Conservation (phyloP, 192 early-diverging fungal species). For the Coemansia sp. region DNA sequence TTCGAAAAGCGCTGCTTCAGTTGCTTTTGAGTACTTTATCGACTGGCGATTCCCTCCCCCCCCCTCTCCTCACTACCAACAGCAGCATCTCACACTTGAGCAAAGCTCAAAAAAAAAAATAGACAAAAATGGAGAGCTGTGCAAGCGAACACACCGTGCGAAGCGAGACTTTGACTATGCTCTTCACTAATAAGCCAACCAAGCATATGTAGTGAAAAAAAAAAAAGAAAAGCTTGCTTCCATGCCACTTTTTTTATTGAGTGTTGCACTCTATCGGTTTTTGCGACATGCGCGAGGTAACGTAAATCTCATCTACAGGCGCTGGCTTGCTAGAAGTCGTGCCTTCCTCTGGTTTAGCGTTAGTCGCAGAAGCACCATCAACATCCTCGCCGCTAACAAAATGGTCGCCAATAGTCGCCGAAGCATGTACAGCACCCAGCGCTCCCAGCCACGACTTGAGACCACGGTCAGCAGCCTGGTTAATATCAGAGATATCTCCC, state of each 20-base stretch:
- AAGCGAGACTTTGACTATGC: too few species aligned
- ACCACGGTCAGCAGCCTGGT: constrained; percentile 38
- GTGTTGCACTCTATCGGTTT: constrained; percentile 49
- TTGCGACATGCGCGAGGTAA: constrained; percentile 27
- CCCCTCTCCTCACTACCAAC: too few species aligned
- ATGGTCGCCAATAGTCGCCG: constrained; percentile 7
- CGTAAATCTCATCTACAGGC: constrained; percentile 33
- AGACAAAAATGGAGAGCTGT: too few species aligned
- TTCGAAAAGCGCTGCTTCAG: too few species aligned
- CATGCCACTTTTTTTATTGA: constrained; percentile 26
- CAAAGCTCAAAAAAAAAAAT: too few species aligned
- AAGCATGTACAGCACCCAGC: constrained; percentile 21
- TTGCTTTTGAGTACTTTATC: too few species aligned
- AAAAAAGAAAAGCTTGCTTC: too few species aligned
- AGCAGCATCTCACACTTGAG: too few species aligned
- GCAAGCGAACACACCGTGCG: too few species aligned
- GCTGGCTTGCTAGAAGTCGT: neutral
- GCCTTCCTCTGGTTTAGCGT: neutral
- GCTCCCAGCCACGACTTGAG: constrained; percentile 38
- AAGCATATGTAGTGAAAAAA: too few species aligned
- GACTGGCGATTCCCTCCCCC: too few species aligned
- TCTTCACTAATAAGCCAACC: too few species aligned
- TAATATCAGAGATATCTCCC: constrained; percentile 11
- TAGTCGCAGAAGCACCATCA: neutral
- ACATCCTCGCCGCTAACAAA: neutral